These are phyloP conservation scores for Pythium folliculosum DNA, from an alignment of 352 stramenopile species.

Conservation along the genomic window DNA sequence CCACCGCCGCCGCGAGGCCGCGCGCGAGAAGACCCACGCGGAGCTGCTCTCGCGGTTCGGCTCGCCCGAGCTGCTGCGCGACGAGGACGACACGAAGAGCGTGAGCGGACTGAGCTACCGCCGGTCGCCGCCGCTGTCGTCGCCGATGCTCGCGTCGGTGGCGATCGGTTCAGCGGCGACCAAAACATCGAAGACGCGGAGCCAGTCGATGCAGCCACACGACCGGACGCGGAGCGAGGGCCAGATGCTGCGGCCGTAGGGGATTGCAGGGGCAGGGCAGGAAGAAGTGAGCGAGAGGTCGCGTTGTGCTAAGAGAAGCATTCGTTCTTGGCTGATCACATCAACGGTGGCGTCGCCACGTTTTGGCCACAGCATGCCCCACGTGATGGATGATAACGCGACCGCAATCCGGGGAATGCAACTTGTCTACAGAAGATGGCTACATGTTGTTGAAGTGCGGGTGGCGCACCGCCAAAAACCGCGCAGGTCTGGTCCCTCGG, in stretches of 20 bases:
- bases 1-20: conserved; percentile 27
- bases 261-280: no score
- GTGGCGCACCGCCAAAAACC: neutral
- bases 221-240: neutral
- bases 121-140: conserved; percentile 20
- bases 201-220: conserved; percentile 6
- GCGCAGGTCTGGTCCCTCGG: neutral
- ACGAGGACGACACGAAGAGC: neutral
- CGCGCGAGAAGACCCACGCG: conserved; percentile 39
- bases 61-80: conserved; percentile 2
- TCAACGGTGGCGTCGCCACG: no score
- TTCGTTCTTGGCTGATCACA: no score
- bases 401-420: neutral
- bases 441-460: conserved; percentile 1
- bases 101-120: conserved; percentile 20
- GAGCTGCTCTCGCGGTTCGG: conserved; percentile 29
- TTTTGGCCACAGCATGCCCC: neutral
- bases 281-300: neutral
- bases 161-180: neutral
- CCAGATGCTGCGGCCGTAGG: neutral
- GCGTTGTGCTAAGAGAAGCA: neutral
- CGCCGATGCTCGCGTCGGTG: neutral
- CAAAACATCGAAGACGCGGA: conserved; percentile 1
- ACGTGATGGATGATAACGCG: neutral
- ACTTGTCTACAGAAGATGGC: neutral